phyloP scores from a whole-genome alignment of 805 yeast genomes.

The Dipodascopsis uninucleata region DNA sequence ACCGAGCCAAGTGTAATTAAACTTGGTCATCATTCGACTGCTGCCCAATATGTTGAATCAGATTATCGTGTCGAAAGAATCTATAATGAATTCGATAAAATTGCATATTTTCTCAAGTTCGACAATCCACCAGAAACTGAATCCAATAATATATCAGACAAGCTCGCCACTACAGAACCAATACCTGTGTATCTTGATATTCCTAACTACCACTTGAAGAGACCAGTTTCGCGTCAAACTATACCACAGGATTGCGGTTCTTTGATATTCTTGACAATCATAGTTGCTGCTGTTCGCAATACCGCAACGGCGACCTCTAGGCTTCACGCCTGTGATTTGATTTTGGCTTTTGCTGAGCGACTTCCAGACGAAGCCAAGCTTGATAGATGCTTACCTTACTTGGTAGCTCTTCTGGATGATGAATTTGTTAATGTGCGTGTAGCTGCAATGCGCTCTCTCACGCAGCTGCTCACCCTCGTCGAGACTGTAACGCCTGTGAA shows the following conservation, averaged over 20 bases:
- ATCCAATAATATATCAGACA: not conserved
- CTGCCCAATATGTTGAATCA: constrained; percentile 40
- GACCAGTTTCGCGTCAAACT: constrained; percentile 10
- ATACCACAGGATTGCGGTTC: constrained; percentile 41
- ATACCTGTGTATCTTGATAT: constrained; percentile 29
- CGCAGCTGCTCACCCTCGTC: constrained; percentile 65
- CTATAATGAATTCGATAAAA: constrained; percentile 54
- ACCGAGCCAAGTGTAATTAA: constrained; percentile 28
- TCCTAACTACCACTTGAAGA: constrained; percentile 22
- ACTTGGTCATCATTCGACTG: constrained; percentile 25
- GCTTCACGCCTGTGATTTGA: constrained; percentile 68
- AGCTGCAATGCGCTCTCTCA: constrained; percentile 58
- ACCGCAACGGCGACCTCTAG: constrained; percentile 58
- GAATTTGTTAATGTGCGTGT: constrained; percentile 60
- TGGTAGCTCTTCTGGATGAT: constrained; percentile 71
- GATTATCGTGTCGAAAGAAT: constrained; percentile 59
- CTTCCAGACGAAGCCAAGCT: constrained; percentile 78
- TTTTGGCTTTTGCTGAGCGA: constrained; percentile 70
- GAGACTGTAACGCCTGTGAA: constrained; percentile 69
- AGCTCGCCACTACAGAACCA: constrained; percentile 9
- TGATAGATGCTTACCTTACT: constrained; percentile 79
- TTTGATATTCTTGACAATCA: constrained; percentile 53
- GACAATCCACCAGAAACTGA: constrained; percentile 15
- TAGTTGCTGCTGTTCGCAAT: constrained; percentile 59
- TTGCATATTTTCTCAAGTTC: constrained; percentile 43